These are phyloP conservation scores for Nigrospora oryzae DNA, from an alignment of 2,329 filamentous ascomycete genomes.

Conservation along the genomic window DNA sequence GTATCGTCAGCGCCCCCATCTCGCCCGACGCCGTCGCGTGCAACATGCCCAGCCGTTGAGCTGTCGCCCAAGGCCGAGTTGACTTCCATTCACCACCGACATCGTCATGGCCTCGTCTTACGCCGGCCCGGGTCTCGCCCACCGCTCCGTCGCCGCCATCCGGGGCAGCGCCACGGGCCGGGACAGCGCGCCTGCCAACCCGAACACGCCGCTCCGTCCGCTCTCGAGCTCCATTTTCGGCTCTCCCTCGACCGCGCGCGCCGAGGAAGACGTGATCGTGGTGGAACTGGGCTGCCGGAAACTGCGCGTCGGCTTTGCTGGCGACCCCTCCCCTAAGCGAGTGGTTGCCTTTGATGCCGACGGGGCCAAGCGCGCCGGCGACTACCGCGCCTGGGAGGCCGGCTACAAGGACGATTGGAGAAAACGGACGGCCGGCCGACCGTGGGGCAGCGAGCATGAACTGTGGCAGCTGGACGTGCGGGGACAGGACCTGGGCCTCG, in stretches of 20 bases:
- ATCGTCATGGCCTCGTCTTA: slow-evolving; percentile 32
- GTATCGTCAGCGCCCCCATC: too few species aligned
- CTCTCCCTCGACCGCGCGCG: slow-evolving; percentile 51
- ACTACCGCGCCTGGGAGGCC: slow-evolving; percentile 65
- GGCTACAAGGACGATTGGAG: slow-evolving; percentile 41
- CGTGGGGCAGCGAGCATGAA: slow-evolving; percentile 60
- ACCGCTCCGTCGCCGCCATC: slow-evolving; percentile 51
- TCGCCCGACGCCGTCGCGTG: background rate
- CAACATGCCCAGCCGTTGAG: too few species aligned
- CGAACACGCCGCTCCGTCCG: slow-evolving; percentile 50
- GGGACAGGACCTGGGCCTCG: slow-evolving; percentile 64
- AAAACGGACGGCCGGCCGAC: slow-evolving; percentile 33
- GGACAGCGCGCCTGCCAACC: slow-evolving; percentile 30
- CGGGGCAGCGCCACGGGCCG: slow-evolving; percentile 25
- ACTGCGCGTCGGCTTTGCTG: slow-evolving; percentile 77
- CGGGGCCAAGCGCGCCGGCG: slow-evolving; percentile 67
- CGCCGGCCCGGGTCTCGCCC: slow-evolving; percentile 37
- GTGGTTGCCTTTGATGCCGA: slow-evolving; percentile 66
- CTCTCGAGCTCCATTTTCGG: slow-evolving; percentile 46
- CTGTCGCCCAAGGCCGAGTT: too few species aligned
- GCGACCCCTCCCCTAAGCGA: slow-evolving; percentile 69
- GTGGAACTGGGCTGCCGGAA: slow-evolving; percentile 76
- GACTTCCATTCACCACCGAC: too few species aligned
- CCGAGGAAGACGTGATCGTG: slow-evolving; percentile 79
- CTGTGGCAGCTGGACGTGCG: slow-evolving; percentile 73